Evolutionary conservation across 2,329 filamentous ascomycete genomes (phyloP), one percentile per base, ranked within the genome.

Genomic region (Ophiocordyceps camponoti-rufipedis): DNA sequence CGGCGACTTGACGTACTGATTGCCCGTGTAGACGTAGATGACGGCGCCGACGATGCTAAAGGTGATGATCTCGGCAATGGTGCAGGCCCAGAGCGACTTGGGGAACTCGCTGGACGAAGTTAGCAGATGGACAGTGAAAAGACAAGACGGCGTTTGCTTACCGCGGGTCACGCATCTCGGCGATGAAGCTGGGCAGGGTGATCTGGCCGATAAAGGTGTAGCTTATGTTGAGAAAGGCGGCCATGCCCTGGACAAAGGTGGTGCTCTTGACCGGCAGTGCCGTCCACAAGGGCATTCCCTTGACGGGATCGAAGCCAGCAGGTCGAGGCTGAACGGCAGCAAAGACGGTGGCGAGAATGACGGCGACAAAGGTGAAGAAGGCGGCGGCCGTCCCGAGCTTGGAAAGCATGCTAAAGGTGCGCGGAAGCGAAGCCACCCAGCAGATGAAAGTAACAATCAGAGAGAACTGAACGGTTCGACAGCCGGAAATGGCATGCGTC

Each of bases 191-290:
- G 1, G 88, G 88, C 13, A 95, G 71, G 0, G 88, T 94, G 55
- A 94, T 94, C 59, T 95, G 88, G 0, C 88, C 88, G 53, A 95
- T 94, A 58, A 95, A 94, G 0, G 88, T 94, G 60, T 94, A 95
- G 63, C 80, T 85, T 58, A 95, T 95, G 63, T 95, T 95, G 60
- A 95, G 72, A 63, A 94, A 94, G 0, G 88, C 88, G 45, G 79
- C 86, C 71, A 94, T 80, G 19, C 80, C 87, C 3, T 72, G 68
- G 4, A 94, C 84, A 53, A 93, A 94, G 0, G 82, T 83, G 0
- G 85, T 93, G 16, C 80, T 75, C 2, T 69, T 61, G 3, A 78
- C 62, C 0, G 87, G 83, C 18, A 88, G 58, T 0, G 77, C 77
- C 0, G 78, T 76, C 80, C 8, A 74, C 70, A 0, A 82, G 80